Evolutionary conservation across 148 eudicot species (phyloP).

Genomic region (Polygonum maritimum): DNA sequence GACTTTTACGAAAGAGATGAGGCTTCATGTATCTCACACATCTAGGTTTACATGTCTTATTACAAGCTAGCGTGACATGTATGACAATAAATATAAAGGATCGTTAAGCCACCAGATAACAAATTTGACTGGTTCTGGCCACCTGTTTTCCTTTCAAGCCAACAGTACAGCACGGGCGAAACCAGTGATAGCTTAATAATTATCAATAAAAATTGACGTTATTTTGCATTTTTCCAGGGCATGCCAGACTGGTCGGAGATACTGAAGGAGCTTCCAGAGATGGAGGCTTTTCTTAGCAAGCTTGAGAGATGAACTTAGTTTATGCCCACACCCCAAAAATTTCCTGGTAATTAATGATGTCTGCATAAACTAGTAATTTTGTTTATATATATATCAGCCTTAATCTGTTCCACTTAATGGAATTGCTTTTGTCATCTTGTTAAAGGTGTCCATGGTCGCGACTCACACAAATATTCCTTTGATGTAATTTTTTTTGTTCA

Average conservation of each 20-base stretch:
- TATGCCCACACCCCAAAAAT: neutral
- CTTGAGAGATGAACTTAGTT: conserved; percentile 56
- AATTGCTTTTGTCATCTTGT: neutral
- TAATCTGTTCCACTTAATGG: neutral
- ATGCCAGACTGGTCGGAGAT: conserved; percentile 94
- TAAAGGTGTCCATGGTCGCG: neutral
- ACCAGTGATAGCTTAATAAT: neutral
- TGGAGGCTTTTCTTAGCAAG: conserved; percentile 78
- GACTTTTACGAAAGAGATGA: neutral
- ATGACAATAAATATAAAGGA: neutral
- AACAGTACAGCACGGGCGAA: neutral
- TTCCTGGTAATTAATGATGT: neutral
- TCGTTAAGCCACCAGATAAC: neutral
- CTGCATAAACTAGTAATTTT: neutral
- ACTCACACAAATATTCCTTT: neutral
- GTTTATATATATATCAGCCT: neutral
- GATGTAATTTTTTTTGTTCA: neutral
- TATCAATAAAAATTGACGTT: neutral
- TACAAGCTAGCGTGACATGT: neutral
- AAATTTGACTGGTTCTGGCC: neutral
- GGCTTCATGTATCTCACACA: neutral
- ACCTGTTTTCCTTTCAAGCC: neutral
- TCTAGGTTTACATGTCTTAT: neutral
- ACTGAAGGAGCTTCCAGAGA: conserved; percentile 64
- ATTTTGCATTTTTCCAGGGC: conserved; percentile 40